These are phyloP conservation scores for Epichloe glyceriae DNA, from an alignment of 2,329 filamentous ascomycete species.

Conservation along the genomic window DNA sequence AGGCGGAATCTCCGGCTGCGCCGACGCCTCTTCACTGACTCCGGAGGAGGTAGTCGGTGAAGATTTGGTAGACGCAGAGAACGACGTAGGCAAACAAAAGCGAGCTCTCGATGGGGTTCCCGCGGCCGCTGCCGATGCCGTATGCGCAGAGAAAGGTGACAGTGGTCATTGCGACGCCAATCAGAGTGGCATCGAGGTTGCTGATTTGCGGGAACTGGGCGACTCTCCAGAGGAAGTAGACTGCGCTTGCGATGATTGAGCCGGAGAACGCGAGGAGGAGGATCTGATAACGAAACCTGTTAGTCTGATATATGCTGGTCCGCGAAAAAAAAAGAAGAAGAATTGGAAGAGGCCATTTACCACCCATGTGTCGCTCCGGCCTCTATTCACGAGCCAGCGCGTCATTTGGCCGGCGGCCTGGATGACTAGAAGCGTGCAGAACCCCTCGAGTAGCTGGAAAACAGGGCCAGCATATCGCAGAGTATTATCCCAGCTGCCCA, in stretches of 20 bases:
- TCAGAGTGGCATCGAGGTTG: slow-evolving; percentile 83
- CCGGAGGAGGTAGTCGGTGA: slow-evolving; percentile 85
- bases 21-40: slow-evolving; percentile 33
- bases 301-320: slow-evolving; percentile 18
- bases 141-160: slow-evolving; percentile 86
- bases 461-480: slow-evolving; percentile 84
- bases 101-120: slow-evolving; percentile 90
- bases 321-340: background rate
- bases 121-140: slow-evolving; percentile 85
- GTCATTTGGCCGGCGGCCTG: slow-evolving; percentile 92
- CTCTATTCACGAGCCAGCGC: slow-evolving; percentile 84
- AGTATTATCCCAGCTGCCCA: slow-evolving; percentile 81
- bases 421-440: slow-evolving; percentile 91
- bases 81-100: slow-evolving; percentile 93
- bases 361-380: slow-evolving; percentile 93
- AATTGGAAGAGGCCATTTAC: slow-evolving; percentile 35
- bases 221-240: slow-evolving; percentile 94
- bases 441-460: slow-evolving; percentile 90
- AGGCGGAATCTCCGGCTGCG: slow-evolving; percentile 86
- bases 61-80: slow-evolving; percentile 98
- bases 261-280: slow-evolving; percentile 76
- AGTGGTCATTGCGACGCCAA: slow-evolving; percentile 84
- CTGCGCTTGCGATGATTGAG: slow-evolving; percentile 80
- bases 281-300: slow-evolving; percentile 44
- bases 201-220: slow-evolving; percentile 86